A percentile compares a stretch with the other conserved stretches of the same genome.
Evolutionary conservation across 441 rosid species (phyloP).

Genomic region (Flueggea neowawraea): DNA sequence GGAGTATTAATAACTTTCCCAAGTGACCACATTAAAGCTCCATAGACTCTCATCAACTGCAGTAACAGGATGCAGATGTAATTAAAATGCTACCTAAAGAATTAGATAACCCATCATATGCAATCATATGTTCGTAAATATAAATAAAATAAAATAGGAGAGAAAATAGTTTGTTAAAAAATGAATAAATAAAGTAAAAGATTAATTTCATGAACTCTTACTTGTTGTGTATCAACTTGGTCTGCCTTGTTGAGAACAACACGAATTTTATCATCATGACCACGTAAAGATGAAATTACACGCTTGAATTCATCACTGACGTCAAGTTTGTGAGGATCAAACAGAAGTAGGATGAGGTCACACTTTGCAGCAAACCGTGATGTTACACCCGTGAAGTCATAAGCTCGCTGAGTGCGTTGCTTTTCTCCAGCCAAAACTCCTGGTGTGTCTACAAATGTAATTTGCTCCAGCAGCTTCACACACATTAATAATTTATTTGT

Average conservation of each 20-base stretch:
- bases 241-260: constrained; percentile 97
- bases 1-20: constrained; percentile 97
- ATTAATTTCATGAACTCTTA: constrained; percentile 15
- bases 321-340: constrained; percentile 97
- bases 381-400: constrained; percentile 90
- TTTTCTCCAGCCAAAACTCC: constrained; percentile 97
- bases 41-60: constrained; percentile 98
- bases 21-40: constrained; percentile 98
- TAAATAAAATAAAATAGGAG: too few species aligned
- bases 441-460: constrained; percentile 91
- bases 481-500: constrained; percentile 15
- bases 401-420: constrained; percentile 82
- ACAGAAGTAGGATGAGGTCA: constrained; percentile 91
- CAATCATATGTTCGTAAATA: too few species aligned
- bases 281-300: constrained; percentile 86
- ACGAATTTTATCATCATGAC: constrained; percentile 96
- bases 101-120: background rate
- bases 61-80: constrained; percentile 8
- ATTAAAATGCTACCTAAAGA: background rate
- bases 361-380: constrained; percentile 99
- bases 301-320: constrained; percentile 97
- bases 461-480: constrained; percentile 85
- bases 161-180: too few species aligned
- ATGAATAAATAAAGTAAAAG: too few species aligned
- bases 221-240: constrained; percentile 94